A percentile compares a stretch with the other conserved stretches of the same genome.
Conservation (phyloP, 2,329 filamentous ascomycete genomes). For the Penicillium paneum region DNA sequence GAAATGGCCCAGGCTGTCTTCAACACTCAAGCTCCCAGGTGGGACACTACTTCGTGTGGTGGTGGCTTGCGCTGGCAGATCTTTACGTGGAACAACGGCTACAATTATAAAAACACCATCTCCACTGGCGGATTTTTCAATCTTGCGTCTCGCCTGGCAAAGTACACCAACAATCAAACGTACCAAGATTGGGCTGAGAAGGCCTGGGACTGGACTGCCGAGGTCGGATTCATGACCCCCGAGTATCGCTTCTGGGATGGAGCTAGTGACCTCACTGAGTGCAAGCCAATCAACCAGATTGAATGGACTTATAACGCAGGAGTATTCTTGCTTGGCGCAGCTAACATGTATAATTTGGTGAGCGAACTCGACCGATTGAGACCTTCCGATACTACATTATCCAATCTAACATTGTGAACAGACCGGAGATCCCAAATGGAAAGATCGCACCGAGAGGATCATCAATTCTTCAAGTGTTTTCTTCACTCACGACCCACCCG, state of each 20-base stretch:
- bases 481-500: slow-evolving; percentile 40
- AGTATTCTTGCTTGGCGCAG: slow-evolving; percentile 54
- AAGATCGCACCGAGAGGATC: slow-evolving; percentile 48
- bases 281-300: slow-evolving; percentile 50
- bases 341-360: slow-evolving; percentile 56
- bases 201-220: slow-evolving; percentile 57
- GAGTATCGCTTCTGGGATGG: slow-evolving; percentile 56
- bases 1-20: slow-evolving; percentile 74
- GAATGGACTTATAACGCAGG: slow-evolving; percentile 59
- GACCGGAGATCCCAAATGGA: slow-evolving; percentile 52
- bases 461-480: slow-evolving; percentile 56
- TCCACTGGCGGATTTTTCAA: slow-evolving; percentile 36
- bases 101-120: slow-evolving; percentile 36
- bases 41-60: slow-evolving; percentile 63
- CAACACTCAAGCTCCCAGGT: slow-evolving; percentile 70
- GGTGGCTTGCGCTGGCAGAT: slow-evolving; percentile 60
- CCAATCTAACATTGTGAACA: slow-evolving; percentile 13
- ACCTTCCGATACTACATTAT: not conserved
- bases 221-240: slow-evolving; percentile 50
- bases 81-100: slow-evolving; percentile 35
- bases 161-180: slow-evolving; percentile 32
- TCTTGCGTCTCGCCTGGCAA: slow-evolving; percentile 29
- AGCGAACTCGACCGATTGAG: slow-evolving; percentile 12
- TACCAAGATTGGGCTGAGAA: slow-evolving; percentile 63
- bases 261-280: slow-evolving; percentile 51